These are phyloP conservation scores for Globisporangium echinulatum DNA, from an alignment of 352 stramenopile genomes.

Conservation along the genomic window DNA sequence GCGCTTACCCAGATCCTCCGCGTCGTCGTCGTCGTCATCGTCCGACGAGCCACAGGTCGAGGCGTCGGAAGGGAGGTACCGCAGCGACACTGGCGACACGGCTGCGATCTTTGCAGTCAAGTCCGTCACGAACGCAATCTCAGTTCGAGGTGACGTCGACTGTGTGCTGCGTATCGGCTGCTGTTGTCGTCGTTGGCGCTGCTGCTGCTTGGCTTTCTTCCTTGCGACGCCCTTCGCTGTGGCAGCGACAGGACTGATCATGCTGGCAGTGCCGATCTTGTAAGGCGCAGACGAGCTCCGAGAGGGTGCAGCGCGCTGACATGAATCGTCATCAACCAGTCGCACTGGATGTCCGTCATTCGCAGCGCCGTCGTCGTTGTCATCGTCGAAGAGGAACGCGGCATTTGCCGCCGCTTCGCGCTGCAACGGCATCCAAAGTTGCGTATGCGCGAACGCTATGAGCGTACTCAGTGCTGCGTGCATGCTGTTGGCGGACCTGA, in stretches of 20 bases:
- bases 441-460: constrained; percentile 1
- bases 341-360: too few relatives aligned
- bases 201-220: background rate
- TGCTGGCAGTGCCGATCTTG: too few relatives aligned
- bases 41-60: constrained; percentile 31
- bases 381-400: constrained; percentile 3
- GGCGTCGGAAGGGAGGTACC: constrained; percentile 20
- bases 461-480: background rate
- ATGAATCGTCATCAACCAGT: too few relatives aligned
- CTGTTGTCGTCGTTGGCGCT: background rate
- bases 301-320: too few relatives aligned
- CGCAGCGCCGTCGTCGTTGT: too few relatives aligned
- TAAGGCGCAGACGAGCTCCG: too few relatives aligned
- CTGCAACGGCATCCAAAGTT: constrained; percentile 3
- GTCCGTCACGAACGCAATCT: background rate
- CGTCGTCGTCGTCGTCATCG: constrained; percentile 18
- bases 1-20: constrained; percentile 24
- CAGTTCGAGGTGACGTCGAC: background rate
- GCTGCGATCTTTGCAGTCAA: background rate
- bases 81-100: background rate
- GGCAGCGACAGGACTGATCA: too few relatives aligned
- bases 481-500: background rate
- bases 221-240: background rate
- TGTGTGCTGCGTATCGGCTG: background rate
- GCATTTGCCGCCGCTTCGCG: constrained; percentile 1